Conservation (phyloP, 306 rosid genomes). For the Quercus bicolor region DNA sequence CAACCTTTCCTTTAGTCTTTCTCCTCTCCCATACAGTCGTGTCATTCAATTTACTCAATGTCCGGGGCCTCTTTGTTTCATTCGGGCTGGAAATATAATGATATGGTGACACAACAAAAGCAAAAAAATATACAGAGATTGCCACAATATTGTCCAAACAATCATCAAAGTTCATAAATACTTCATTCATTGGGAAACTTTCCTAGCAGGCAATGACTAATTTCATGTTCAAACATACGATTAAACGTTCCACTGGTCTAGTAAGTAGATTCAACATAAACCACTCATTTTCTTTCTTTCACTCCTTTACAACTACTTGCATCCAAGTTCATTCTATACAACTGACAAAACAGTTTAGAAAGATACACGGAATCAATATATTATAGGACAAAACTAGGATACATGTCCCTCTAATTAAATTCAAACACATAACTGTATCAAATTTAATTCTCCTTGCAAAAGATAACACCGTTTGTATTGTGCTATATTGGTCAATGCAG, state of each 20-base stretch:
- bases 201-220: neutral
- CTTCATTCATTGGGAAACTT: too few species aligned
- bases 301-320: too few species aligned
- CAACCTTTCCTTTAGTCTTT: constrained; percentile 81
- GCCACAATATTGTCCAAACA: too few species aligned
- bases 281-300: too few species aligned
- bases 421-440: too few species aligned
- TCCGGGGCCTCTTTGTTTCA: constrained; percentile 68
- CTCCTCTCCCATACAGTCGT: constrained; percentile 75
- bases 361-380: neutral
- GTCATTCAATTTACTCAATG: constrained; percentile 83
- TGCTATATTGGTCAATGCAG: too few species aligned
- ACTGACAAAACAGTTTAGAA: neutral
- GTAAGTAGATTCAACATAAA: neutral
- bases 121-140: neutral
- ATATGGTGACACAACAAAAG: neutral
- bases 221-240: neutral
- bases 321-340: neutral
- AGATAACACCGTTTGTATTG: too few species aligned
- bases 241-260: too few species aligned
- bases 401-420: too few species aligned
- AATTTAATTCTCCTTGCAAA: too few species aligned
- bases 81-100: constrained; percentile 63
- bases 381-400: too few species aligned
- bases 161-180: too few species aligned